Evolutionary conservation across 768 basidiomycete genomes (phyloP).

Genomic region (Kwoniella europaea): DNA sequence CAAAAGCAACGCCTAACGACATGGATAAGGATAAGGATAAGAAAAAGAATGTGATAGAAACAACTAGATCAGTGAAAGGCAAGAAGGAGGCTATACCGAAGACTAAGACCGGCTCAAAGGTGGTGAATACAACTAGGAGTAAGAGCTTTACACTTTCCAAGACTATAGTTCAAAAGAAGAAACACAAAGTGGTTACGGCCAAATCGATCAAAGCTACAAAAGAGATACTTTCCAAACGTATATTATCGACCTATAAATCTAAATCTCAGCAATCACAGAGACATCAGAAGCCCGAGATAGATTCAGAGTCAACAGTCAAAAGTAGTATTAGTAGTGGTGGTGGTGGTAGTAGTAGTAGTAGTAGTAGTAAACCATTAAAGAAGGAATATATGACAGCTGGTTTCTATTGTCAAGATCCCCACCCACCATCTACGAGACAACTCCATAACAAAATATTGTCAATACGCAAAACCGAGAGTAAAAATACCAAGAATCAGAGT

Average conservation of each 20-base stretch:
- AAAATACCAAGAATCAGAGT: neutral
- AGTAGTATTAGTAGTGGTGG: neutral
- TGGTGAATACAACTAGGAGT: neutral
- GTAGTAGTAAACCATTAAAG: conserved; percentile 3
- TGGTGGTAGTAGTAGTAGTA: neutral
- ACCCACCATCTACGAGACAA: conserved; percentile 30
- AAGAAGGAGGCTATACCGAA: neutral
- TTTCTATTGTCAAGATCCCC: conserved; percentile 49
- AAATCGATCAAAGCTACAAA: neutral
- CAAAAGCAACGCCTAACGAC: neutral
- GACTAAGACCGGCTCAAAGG: neutral
- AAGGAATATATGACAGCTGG: conserved; percentile 48
- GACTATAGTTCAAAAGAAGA: neutral
- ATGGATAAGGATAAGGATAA: neutral
- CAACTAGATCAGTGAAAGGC: neutral
- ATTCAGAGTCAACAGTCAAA: neutral
- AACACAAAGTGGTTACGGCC: neutral
- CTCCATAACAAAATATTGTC: conserved; percentile 32
- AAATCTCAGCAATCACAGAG: no score
- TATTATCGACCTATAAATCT: neutral
- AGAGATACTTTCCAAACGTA: neutral
- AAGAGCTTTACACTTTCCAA: neutral
- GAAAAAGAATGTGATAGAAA: neutral
- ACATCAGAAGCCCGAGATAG: neutral
- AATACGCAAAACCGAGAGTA: conserved; percentile 6